These are phyloP conservation scores for Globisporangium spiculum DNA, from an alignment of 352 stramenopile genomes.

Conservation along the genomic window DNA sequence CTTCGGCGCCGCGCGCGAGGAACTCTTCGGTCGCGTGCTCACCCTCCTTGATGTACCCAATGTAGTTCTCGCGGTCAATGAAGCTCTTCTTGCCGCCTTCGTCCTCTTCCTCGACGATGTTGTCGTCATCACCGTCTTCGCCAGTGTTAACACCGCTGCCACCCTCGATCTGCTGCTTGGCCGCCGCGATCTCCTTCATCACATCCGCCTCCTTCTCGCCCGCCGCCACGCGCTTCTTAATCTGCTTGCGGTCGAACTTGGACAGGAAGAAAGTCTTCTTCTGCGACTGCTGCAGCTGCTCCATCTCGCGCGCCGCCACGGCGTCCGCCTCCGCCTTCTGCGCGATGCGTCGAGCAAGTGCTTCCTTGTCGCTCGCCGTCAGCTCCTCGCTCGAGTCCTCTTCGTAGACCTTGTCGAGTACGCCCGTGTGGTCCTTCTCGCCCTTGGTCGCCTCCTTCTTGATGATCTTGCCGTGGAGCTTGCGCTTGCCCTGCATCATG, in stretches of 20 bases:
- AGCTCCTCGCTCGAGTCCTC: conserved; percentile 27
- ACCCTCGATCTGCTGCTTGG: conserved; percentile 36
- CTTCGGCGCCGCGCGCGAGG: conserved; percentile 65
- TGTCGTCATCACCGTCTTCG: background rate
- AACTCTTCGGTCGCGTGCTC: conserved; percentile 79
- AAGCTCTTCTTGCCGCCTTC: conserved; percentile 36
- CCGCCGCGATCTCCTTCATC: conserved; percentile 50
- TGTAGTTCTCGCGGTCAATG: conserved; percentile 86
- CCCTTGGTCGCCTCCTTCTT: conserved; percentile 61
- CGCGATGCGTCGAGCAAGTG: conserved; percentile 9
- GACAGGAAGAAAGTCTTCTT: conserved; percentile 89
- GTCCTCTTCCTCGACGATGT: conserved; percentile 26
- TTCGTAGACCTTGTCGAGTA: conserved; percentile 37
- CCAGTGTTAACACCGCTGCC: conserved; percentile 2
- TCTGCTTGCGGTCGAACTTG: conserved; percentile 92
- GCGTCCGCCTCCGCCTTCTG: conserved; percentile 14
- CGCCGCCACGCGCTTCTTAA: conserved; percentile 88
- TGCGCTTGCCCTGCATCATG: conserved; percentile 89
- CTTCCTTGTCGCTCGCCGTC: conserved; percentile 22
- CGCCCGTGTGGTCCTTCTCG: conserved; percentile 25
- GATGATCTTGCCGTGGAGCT: conserved; percentile 84
- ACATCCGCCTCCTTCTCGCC: conserved; percentile 76
- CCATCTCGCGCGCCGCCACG: conserved; percentile 2
- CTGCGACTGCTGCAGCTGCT: conserved; percentile 18
- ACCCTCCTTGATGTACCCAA: conserved; percentile 78